Percentiles rank a stretch among this genome's conserved stretches.
Conservation (phyloP, 345 rosid genomes). For the Citrus unshiu region DNA sequence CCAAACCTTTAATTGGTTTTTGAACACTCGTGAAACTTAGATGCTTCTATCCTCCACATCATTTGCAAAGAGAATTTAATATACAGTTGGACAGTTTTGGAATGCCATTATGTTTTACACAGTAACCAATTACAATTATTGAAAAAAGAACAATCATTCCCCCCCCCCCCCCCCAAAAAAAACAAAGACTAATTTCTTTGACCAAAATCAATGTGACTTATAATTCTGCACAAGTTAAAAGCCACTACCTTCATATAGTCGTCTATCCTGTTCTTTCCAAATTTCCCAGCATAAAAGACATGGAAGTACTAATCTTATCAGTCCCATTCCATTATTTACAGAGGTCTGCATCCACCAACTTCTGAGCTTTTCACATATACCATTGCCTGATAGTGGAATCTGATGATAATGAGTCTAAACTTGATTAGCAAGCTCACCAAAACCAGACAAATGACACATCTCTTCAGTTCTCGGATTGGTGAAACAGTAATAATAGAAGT, state of each 20-base stretch:
- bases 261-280: constrained; percentile 31
- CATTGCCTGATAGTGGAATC: constrained; percentile 32
- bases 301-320: constrained; percentile 32
- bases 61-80: background rate
- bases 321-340: constrained; percentile 21
- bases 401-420: constrained; percentile 28
- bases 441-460: constrained; percentile 2
- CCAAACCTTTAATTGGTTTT: constrained; percentile 3
- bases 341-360: constrained; percentile 26
- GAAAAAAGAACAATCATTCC: constrained; percentile 4
- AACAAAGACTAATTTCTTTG: background rate
- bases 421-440: constrained; percentile 22
- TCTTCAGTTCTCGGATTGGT: background rate
- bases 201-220: constrained; percentile 3
- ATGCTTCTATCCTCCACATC: background rate
- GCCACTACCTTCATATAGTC: constrained; percentile 27
- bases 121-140: background rate
- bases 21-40: background rate
- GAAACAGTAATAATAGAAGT: background rate
- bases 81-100: background rate
- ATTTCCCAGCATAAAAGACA: constrained; percentile 31
- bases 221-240: constrained; percentile 5
- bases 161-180: background rate
- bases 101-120: background rate
- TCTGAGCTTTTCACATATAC: constrained; percentile 25